Evolutionary conservation across 768 basidiomycete genomes (phyloP).

Genomic region (Piloderma croceum): DNA sequence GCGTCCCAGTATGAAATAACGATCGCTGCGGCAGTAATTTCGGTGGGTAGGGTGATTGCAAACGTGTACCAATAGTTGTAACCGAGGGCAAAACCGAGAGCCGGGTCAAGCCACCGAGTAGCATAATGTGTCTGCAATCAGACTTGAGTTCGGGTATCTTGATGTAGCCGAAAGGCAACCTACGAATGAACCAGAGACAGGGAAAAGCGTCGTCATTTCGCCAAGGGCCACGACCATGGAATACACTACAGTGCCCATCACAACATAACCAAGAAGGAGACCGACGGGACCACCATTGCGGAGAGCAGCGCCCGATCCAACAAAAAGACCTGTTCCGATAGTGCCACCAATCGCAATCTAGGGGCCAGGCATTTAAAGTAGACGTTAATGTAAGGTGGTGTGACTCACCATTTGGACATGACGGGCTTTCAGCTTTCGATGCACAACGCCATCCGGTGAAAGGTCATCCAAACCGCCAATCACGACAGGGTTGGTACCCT

Average conservation of each 20-base stretch:
- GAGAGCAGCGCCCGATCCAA: conserved; percentile 46
- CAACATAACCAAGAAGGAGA: conserved; percentile 41
- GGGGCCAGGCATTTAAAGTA: too few species aligned
- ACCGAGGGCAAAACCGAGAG: conserved; percentile 39
- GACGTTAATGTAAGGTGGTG: too few species aligned
- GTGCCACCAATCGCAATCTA: too few species aligned
- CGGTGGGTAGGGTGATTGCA: conserved; percentile 40
- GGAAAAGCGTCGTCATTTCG: conserved; percentile 27
- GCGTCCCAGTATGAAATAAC: conserved; percentile 43
- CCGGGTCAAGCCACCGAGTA: conserved; percentile 48
- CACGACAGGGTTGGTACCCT: conserved; percentile 1
- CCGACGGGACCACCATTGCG: conserved; percentile 51
- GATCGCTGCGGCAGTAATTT: conserved; percentile 48
- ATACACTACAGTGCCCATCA: conserved; percentile 34
- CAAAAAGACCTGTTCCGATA: conserved; percentile 53
- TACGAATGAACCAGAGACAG: too few species aligned
- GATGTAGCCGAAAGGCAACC: too few species aligned
- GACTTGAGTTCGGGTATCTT: too few species aligned
- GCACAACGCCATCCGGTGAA: neutral
- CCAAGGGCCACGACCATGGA: conserved; percentile 32
- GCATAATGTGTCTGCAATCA: conserved; percentile 33
- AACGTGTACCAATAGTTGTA: conserved; percentile 44
- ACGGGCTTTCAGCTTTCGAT: neutral
- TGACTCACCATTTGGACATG: neutral
- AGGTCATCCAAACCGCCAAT: neutral